A percentile compares a stretch with the other conserved stretches of the same genome.
Conservation (phyloP, 75 land plant genomes). For the Isoetes taiwanensis region DNA sequence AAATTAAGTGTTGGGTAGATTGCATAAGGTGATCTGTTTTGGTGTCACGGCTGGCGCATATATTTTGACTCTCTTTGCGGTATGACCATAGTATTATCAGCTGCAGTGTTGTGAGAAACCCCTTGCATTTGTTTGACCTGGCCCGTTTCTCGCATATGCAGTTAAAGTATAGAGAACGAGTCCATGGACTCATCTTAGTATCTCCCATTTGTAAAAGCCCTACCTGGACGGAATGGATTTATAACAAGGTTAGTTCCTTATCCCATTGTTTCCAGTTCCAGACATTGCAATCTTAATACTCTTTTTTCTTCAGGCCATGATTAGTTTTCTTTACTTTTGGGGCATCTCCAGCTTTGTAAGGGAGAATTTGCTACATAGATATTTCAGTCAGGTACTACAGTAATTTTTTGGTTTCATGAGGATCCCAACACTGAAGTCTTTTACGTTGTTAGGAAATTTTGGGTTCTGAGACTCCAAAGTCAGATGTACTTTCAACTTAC, state of each 20-base stretch:
- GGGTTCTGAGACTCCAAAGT: slow-evolving; percentile 21
- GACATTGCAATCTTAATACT: no score
- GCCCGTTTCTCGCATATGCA: slow-evolving; percentile 14
- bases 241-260: slow-evolving; percentile 58
- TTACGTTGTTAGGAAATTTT: background rate
- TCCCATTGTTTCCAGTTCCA: no score
- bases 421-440: background rate
- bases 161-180: slow-evolving; percentile 69
- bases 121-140: no score
- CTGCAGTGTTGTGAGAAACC: no score
- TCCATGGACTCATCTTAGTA: slow-evolving; percentile 67
- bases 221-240: slow-evolving; percentile 91
- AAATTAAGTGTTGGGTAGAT: slow-evolving; percentile 44
- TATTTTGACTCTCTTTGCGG: slow-evolving; percentile 79
- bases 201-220: slow-evolving; percentile 82
- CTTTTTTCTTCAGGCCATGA: slow-evolving; percentile 60
- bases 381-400: no score
- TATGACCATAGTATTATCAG: no score
- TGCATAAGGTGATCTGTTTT: slow-evolving; percentile 72
- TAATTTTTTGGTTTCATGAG: no score
- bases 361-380: no score
- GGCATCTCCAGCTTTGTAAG: no score
- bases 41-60: slow-evolving; percentile 94
- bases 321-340: no score
- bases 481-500: slow-evolving; percentile 60